Evolutionary conservation across 2,329 filamentous ascomycete genomes (phyloP), one percentile per base, ranked within the genome.

Genomic region (Fusarium secorum): DNA sequence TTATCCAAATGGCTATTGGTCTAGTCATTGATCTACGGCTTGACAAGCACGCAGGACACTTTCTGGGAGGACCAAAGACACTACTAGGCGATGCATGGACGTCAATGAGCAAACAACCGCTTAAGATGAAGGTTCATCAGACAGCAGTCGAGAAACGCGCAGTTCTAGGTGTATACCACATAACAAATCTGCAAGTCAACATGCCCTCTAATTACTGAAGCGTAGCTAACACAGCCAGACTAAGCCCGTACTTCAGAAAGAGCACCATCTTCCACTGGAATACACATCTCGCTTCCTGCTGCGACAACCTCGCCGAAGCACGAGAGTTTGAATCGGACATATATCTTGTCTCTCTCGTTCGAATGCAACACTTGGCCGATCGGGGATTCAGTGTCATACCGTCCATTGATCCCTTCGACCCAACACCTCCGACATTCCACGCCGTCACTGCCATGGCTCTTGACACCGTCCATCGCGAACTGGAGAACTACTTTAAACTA

Each of bases 101-200:
- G 1, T 71, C 74, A 0, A 64, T 77, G 18, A 62, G 64, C 17
- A 74, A 73, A 8, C 33, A 70, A 0, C 69, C 68, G 4, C 64
- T 64, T 1, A 59, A 66, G 48, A 9, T 64, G 4, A 75, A 70
- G 22, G 44, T 46, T 1, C 56, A 74, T 2, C 81, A 80, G 18
- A 77, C 77, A 5, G 60, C 77, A 1, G 77, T 80, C 1, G 82
- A 84, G 36, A 81, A 81, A 67, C 79, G 83, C 1, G 78, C 83
- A 1, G 73, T 82, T 5, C 66, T 85, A 1, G 83, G 82, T 0
- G 78, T 79, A 53, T 85, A 81, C 42, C 83, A 83, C 28, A 53
- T 81, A 4, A 76, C 78, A 10, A 80, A 78, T 1, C 49, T 81
- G 80, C 80, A 71, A 39, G 78, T 28, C 11, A 13, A 26, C 4